Base-by-base conservation (phyloP, 2,329 filamentous ascomycete genomes). In the Byssothecium circinans region DNA sequence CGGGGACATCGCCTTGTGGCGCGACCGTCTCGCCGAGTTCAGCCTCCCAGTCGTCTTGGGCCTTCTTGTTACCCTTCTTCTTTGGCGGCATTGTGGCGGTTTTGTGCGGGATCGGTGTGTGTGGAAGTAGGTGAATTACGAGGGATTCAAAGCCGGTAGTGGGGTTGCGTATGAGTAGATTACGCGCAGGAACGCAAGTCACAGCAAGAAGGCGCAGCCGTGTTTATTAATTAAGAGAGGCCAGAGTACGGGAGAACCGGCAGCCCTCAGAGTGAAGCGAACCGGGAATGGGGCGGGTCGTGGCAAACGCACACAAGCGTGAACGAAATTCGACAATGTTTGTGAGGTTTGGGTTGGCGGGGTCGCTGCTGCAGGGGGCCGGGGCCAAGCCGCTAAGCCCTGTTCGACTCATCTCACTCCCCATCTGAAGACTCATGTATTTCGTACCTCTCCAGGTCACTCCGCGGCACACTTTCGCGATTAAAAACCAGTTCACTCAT, bases 1-100 rank as follows among this genome's bases (percentile, higher is more conserved):
- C 78, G 32, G 75, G 76, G 41, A 75, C 75, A 33, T 75, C 74
- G 51, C 81, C 75, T 45, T 80, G 76, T 7, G 87, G 84, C 56
- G 83, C 82, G 65, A 85, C 80, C 52, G 80, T 78, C 76, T 96
- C 92, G 65, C 91, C 91, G 45, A 96, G 80, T 56, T 96, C 91
- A 46, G 88, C 85, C 74, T 97, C 94, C 92, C 92, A 96, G 79
- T 96, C 90, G 67, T 96, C 89, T 69, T 88, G 83, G 71, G 84
- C 86, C 73, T 85, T 86, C 80, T 92, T 95, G 75, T 86, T 88
- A 71, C 86, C 87, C 83, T 96, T 96, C 81, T 94, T 95, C 79
- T 96, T 96, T 54, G 91, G 91, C 67, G 91, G 78, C 92, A 96
- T 97, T 52, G 73, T 79, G 73, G n/a, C n/a, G n/a, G n/a, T n/a